A percentile compares a stretch with the other conserved stretches of the same genome.
phyloP scores from a whole-genome alignment of 2,329 filamentous ascomycete species.

The Balansia obtecta region DNA sequence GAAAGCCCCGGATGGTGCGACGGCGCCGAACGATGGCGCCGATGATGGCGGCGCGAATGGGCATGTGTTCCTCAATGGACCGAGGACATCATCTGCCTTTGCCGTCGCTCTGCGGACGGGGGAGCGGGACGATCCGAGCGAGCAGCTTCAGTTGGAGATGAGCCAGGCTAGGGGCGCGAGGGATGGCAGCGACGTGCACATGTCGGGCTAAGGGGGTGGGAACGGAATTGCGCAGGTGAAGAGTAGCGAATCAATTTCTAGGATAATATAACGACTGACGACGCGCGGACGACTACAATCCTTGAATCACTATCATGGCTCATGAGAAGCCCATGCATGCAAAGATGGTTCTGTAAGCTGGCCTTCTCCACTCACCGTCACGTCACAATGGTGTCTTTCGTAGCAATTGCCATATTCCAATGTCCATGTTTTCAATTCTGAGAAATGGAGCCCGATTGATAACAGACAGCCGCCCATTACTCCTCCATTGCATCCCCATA shows the following conservation, averaged over 20 bases:
- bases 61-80: conserved; percentile 17
- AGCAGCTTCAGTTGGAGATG: conserved; percentile 44
- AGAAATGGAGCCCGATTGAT: neutral
- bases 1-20: conserved; percentile 9
- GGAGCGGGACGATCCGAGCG: conserved; percentile 31
- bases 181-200: conserved; percentile 42
- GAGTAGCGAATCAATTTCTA: no score
- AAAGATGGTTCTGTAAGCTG: no score
- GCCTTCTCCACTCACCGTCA: no score
- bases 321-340: no score
- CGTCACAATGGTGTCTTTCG: no score
- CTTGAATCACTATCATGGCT: neutral
- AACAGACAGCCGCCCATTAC: conserved; percentile 17
- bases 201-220: conserved; percentile 35
- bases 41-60: conserved; percentile 12
- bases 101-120: conserved; percentile 12
- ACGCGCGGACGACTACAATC: neutral
- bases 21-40: conserved; percentile 5
- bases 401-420: no score
- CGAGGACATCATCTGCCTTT: conserved; percentile 8
- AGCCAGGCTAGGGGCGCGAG: conserved; percentile 28
- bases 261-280: no score
- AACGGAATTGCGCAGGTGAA: neutral
- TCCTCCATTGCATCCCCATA: conserved; percentile 49
- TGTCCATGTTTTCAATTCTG: no score